Base-by-base conservation (phyloP, 129 eudicot genomes). In the Cynara cardunculus region DNA sequence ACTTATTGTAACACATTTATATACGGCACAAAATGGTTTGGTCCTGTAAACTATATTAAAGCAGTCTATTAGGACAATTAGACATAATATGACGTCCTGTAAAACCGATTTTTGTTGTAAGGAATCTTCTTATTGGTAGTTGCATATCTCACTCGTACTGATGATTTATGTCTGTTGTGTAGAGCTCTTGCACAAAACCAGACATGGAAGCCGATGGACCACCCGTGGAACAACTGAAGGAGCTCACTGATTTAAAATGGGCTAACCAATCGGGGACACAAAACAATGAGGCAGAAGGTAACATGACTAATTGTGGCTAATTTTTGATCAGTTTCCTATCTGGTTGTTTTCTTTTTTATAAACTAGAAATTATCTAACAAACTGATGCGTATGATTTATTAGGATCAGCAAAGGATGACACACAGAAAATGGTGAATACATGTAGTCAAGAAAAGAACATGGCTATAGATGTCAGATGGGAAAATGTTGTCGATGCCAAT, bases 161-260 rank as follows among this genome's bases (percentile, higher is more conserved):
- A 24, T 81, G 56, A 85, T 44, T 85, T 19, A 11, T 71, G 70
- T 62, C 18, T 71, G 74, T n/a, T 85, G 67, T 83, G 83, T 88
- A 95, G 97, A 95, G 99, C 84, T 95, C 99, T 53, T 92, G 97
- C 78, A 87, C 97, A 27, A 89, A 90, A 84, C 99, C 91, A 19
- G 97, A 90, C 82, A 74, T 87, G 83, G 99, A 95, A 80, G 84
- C 78, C 7, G 94, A 88, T 66, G 91, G 83, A 64, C 79, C 86
- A 31, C 73, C 86, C 76, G 27, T 28, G 49, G 94, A 84, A 82
- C 69, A 85, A 46, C 35, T 16, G 16, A 81, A 80, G 77, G 92
- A 83, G 82, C 80, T 65, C 74, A 79, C 84, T 27, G 85, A 85
- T 69, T 82, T 83, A 14, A 83, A 89, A 73, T 13, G 34, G 26